phyloP scores from a whole-genome alignment of 2,329 filamentous ascomycete genomes.

The Cordyceps pruinosa region DNA sequence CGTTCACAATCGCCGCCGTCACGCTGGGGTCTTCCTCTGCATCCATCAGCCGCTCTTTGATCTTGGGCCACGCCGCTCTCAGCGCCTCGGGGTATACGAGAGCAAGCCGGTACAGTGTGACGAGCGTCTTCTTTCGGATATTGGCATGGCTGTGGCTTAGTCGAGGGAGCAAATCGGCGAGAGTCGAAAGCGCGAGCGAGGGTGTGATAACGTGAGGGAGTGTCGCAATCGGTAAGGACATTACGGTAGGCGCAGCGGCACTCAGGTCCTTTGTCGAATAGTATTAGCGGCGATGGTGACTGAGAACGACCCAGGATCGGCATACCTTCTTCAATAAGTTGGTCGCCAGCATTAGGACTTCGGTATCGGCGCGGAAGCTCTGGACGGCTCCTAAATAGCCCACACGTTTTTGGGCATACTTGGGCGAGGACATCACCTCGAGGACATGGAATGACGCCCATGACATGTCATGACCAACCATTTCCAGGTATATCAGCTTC shows the following conservation, averaged over 20 bases:
- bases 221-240: constrained; percentile 78
- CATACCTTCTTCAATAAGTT: constrained; percentile 87
- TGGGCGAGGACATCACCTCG: constrained; percentile 95
- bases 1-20: constrained; percentile 92
- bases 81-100: constrained; percentile 95
- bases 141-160: constrained; percentile 78
- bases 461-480: constrained; percentile 99
- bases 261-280: constrained; percentile 55
- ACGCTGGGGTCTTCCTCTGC: constrained; percentile 86
- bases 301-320: background rate
- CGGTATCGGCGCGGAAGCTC: constrained; percentile 90
- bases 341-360: constrained; percentile 94
- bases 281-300: background rate
- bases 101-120: constrained; percentile 87
- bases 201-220: constrained; percentile 94
- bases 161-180: constrained; percentile 79
- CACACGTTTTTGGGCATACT: constrained; percentile 91
- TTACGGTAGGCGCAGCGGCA: constrained; percentile 64
- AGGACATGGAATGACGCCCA: constrained; percentile 98
- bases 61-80: constrained; percentile 90
- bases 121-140: constrained; percentile 91
- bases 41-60: constrained; percentile 90
- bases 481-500: constrained; percentile 95
- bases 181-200: constrained; percentile 80
- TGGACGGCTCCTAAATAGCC: constrained; percentile 94